Conservation (phyloP, 352 stramenopile species). For the Globisporangium paroecandrum region DNA sequence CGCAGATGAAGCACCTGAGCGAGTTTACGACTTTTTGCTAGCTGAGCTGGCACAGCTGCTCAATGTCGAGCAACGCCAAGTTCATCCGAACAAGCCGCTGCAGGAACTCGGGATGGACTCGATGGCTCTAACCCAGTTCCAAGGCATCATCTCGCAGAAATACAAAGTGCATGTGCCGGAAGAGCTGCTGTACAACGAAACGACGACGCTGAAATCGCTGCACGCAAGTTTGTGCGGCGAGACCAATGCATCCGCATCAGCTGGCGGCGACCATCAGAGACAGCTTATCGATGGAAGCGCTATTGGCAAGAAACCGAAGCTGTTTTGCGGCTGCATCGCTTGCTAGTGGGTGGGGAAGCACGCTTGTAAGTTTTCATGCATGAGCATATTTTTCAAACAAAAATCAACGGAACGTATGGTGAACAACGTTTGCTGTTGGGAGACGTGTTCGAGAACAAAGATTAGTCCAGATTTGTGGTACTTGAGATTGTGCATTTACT, state of each 20-base stretch:
- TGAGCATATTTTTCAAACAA: neutral
- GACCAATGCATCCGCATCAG: conserved; percentile 18
- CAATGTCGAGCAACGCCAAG: conserved; percentile 42
- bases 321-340: conserved; percentile 73
- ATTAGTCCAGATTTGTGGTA: neutral
- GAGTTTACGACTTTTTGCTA: conserved; percentile 55
- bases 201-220: conserved; percentile 79
- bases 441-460: neutral
- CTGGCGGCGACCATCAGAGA: conserved; percentile 19
- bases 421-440: neutral
- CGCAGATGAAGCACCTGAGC: conserved; percentile 42
- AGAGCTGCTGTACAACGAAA: conserved; percentile 90
- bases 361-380: conserved; percentile 1
- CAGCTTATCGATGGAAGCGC: conserved; percentile 22
- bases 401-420: neutral
- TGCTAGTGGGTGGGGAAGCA: conserved; percentile 29
- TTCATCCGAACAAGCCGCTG: conserved; percentile 53
- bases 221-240: conserved; percentile 64
- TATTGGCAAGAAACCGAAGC: conserved; percentile 39
- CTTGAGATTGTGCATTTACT: neutral
- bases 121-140: conserved; percentile 93
- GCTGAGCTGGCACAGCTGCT: conserved; percentile 59
- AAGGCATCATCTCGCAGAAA: conserved; percentile 88
- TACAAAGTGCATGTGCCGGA: conserved; percentile 91
- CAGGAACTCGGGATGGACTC: conserved; percentile 90